These are phyloP conservation scores for Viola odorata DNA, from an alignment of 345 rosid species.

Conservation along the genomic window DNA sequence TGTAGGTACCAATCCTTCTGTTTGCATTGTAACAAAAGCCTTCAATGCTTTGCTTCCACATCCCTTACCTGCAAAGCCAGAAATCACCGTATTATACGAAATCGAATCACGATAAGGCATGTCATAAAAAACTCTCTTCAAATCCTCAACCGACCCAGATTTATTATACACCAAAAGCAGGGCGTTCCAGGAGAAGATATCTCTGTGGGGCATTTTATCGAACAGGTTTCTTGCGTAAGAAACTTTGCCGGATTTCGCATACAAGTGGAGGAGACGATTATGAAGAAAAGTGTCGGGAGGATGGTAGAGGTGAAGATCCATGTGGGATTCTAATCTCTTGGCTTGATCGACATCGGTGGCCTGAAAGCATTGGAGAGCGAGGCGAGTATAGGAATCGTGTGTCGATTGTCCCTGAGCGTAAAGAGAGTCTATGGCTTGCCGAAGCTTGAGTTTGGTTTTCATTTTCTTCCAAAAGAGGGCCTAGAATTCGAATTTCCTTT, in stretches of 20 bases:
- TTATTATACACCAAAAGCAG: slow-evolving; percentile 43
- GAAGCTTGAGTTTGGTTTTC: slow-evolving; percentile 33
- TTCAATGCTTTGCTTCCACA: slow-evolving; percentile 29
- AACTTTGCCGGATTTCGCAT: slow-evolving; percentile 30
- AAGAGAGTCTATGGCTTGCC: slow-evolving; percentile 38
- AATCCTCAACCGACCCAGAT: slow-evolving; percentile 33
- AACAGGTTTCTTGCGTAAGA: slow-evolving; percentile 40
- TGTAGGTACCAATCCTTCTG: slow-evolving; percentile 34
- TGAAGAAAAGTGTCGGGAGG: slow-evolving; percentile 39
- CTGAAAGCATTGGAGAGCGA: slow-evolving; percentile 41
- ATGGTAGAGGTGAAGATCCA: slow-evolving; percentile 38
- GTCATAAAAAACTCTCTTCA: slow-evolving; percentile 29
- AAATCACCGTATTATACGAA: slow-evolving; percentile 46
- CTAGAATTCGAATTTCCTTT: slow-evolving; percentile 18
- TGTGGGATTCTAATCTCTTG: slow-evolving; percentile 41
- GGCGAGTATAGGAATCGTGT: slow-evolving; percentile 41
- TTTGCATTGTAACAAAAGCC: slow-evolving; percentile 34
- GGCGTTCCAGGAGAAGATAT: slow-evolving; percentile 53
- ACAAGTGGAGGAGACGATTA: slow-evolving; percentile 50
- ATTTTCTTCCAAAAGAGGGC: slow-evolving; percentile 6
- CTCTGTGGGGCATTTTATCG: slow-evolving; percentile 45
- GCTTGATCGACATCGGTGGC: slow-evolving; percentile 44
- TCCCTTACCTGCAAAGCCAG: slow-evolving; percentile 37
- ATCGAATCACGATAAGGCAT: slow-evolving; percentile 49
- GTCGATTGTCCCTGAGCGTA: slow-evolving; percentile 28